These are phyloP conservation scores for Lepidium didymum DNA, from an alignment of 345 rosid genomes.

Conservation along the genomic window DNA sequence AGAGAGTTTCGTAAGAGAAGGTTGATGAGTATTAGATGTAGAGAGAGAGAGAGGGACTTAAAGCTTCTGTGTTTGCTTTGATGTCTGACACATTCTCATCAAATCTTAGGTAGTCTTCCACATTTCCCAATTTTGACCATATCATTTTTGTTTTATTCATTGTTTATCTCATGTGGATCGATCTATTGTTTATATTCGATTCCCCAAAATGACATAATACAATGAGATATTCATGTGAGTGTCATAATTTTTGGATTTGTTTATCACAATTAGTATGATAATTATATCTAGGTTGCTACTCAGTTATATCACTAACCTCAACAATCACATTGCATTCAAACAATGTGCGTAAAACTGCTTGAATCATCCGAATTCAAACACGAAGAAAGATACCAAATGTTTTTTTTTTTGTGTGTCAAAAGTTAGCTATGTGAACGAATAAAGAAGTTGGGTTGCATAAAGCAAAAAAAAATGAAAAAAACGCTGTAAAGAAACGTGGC, in stretches of 20 bases:
- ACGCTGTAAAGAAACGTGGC: neutral
- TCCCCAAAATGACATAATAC: neutral
- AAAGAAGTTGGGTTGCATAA: neutral
- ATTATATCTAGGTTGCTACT: no score
- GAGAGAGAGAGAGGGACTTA: neutral
- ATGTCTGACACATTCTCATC: constrained; percentile 30
- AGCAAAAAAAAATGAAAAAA: neutral
- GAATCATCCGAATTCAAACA: neutral
- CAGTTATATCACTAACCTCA: no score
- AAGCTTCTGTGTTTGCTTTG: neutral
- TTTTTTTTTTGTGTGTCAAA: no score
- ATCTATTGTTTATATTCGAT: neutral
- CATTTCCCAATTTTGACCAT: constrained; percentile 23
- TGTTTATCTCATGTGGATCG: neutral
- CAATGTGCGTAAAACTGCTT: neutral
- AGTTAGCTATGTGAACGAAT: no score
- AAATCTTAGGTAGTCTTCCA: constrained; percentile 25
- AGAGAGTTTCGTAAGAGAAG: neutral
- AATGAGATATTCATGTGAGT: neutral
- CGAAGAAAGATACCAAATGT: no score
- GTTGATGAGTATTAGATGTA: neutral
- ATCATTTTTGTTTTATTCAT: constrained; percentile 4
- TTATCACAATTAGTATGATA: no score
- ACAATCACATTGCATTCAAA: neutral
- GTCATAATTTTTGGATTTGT: no score